These are phyloP conservation scores for Didymella sp. DNA, from an alignment of 2,329 filamentous ascomycete species.

Conservation along the genomic window DNA sequence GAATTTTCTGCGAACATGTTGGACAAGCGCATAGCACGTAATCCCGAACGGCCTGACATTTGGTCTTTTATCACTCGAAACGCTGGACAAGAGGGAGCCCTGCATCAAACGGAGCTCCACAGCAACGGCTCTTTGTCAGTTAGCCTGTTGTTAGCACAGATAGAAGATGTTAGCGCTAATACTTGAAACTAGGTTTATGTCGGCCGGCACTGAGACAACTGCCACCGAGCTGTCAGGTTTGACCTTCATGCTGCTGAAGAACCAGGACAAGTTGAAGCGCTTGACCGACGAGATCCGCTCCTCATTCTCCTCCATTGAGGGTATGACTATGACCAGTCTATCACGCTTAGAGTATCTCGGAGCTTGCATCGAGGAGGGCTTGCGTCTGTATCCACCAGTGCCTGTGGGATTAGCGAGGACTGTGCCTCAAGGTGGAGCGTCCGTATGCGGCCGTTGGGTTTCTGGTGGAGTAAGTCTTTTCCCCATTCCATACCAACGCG, in stretches of 20 bases:
- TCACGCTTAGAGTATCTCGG: slow-evolving; percentile 47
- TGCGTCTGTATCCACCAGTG: slow-evolving; percentile 55
- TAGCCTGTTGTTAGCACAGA: too few species aligned
- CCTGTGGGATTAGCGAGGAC: slow-evolving; percentile 43
- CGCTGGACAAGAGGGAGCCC: not conserved
- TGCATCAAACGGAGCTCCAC: not conserved
- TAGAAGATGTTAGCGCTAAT: too few species aligned
- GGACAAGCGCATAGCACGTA: slow-evolving; percentile 30
- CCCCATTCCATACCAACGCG: fast-evolving
- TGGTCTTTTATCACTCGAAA: not conserved
- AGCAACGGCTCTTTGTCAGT: too few species aligned
- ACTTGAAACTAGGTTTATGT: slow-evolving; percentile 30
- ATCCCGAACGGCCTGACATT: slow-evolving; percentile 18
- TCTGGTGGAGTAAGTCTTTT: slow-evolving; percentile 26
- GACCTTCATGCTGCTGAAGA: slow-evolving; percentile 34
- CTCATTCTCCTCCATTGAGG: slow-evolving; percentile 6
- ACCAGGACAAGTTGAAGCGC: slow-evolving; percentile 24
- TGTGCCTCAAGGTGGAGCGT: slow-evolving; percentile 22
- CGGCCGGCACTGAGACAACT: slow-evolving; percentile 40
- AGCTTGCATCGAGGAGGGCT: slow-evolving; percentile 54
- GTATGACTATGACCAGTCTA: slow-evolving; percentile 30
- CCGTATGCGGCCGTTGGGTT: slow-evolving; percentile 41
- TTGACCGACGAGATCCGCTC: slow-evolving; percentile 33
- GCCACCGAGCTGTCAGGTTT: slow-evolving; percentile 32
- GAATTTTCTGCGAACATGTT: slow-evolving; percentile 25